Evolutionary conservation across 2,329 filamentous ascomycete genomes (phyloP).

Genomic region (Diaporthe humulicola): DNA sequence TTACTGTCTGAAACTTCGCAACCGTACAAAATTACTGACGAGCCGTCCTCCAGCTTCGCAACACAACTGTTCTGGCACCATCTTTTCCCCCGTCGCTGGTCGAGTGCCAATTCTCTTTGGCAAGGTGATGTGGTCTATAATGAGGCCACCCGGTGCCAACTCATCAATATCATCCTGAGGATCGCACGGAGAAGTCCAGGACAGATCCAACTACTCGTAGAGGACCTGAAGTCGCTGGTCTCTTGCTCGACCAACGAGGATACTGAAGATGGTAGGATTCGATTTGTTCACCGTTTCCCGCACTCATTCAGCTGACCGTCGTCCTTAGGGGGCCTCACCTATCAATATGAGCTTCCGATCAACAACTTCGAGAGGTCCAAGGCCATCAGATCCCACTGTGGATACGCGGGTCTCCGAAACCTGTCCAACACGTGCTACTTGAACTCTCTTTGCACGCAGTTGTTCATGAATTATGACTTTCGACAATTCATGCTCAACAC

Average conservation of each 20-base stretch:
- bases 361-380: constrained; percentile 73
- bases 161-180: constrained; percentile 67
- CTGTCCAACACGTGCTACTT: constrained; percentile 97
- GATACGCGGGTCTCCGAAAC: constrained; percentile 91
- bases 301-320: not conserved
- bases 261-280: constrained; percentile 55
- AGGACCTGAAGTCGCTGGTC: constrained; percentile 63
- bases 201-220: constrained; percentile 66
- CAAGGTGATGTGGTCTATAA: constrained; percentile 34
- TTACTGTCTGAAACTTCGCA: not conserved
- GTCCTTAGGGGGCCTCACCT: constrained; percentile 55
- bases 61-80: constrained; percentile 72
- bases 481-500: constrained; percentile 83
- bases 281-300: not conserved
- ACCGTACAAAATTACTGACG: constrained; percentile 21
- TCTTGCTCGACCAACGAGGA: constrained; percentile 54
- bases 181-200: constrained; percentile 65
- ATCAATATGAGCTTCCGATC: constrained; percentile 72
- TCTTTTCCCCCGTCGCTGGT: constrained; percentile 70
- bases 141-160: constrained; percentile 34
- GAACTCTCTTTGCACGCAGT: constrained; percentile 92
- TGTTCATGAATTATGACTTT: constrained; percentile 95
- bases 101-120: constrained; percentile 33
- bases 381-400: constrained; percentile 80
- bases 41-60: constrained; percentile 48